phyloP scores from a whole-genome alignment of 306 rosid genomes.

The Bauhinia variegata region DNA sequence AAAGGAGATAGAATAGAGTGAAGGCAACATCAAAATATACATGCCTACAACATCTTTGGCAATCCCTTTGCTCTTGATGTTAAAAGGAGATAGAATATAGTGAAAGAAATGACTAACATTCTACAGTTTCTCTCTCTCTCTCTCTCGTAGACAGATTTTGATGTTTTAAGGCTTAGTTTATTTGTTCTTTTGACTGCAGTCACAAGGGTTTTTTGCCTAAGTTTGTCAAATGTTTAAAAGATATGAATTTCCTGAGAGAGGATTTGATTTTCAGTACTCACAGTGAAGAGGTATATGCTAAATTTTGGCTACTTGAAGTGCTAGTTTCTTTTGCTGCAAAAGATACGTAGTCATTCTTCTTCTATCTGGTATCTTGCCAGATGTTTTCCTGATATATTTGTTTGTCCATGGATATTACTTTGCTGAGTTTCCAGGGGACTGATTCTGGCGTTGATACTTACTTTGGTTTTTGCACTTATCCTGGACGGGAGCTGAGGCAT shows the following conservation, averaged over 20 bases:
- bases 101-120: conserved; percentile 6
- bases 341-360: background rate
- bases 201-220: conserved; percentile 84
- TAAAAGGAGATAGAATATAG: conserved; percentile 2
- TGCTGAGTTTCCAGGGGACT: conserved; percentile 61
- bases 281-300: conserved; percentile 77
- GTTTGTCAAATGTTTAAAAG: conserved; percentile 74
- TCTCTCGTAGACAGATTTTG: conserved; percentile 29
- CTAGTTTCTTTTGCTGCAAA: background rate
- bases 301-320: background rate
- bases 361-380: background rate
- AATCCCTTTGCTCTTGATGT: background rate
- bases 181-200: conserved; percentile 53
- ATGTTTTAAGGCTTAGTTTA: conserved; percentile 19
- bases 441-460: conserved; percentile 92
- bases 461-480: conserved; percentile 89
- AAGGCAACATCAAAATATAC: no score
- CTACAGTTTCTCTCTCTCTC: background rate
- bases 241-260: conserved; percentile 80
- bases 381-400: conserved; percentile 21
- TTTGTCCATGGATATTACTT: conserved; percentile 1
- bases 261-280: conserved; percentile 84
- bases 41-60: background rate
- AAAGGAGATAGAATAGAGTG: no score
- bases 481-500: conserved; percentile 80